Base-by-base conservation (phyloP, 2,329 filamentous ascomycete species). In the Didymella pomorum region DNA sequence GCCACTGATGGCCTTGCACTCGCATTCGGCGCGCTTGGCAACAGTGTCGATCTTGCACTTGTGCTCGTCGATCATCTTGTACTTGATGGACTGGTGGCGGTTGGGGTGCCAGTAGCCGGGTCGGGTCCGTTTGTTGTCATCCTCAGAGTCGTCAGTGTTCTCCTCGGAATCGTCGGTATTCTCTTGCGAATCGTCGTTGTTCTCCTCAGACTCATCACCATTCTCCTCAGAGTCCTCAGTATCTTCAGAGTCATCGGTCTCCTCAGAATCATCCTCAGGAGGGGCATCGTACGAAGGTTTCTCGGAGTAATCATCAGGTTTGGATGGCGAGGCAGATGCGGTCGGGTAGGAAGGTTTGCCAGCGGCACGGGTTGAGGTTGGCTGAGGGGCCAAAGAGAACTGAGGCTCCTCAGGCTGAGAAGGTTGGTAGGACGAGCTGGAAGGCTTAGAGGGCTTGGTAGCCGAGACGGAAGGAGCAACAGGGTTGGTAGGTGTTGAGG, bases 41-140 rank as follows among this genome's bases (percentile, higher is more conserved):
- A 56, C 59, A 31, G 43, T 65, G 65, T 66, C 48, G 35, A 71
- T 71, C 25, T 67, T 65, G 60, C 74, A 76, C 48, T 64, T 67
- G 59, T 70, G 71, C 42, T 70, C 71, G 18, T 72, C 65, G 16
- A 76, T 65, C 23, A 61, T 62, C 61, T 69, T 75, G 49, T 65
- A 62, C 16, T 60, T 60, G 45, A 28, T 44, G 18, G 46, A n/a
- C 52, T 60, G 46, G 57, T 60, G 42, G 35, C 52, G 51, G 46
- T 55, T 42, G 25, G 51, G 28, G 18, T 47, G 51, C 57, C 57
- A 60, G 26, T 35, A 43, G 9, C 52, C 41, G n/a, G 42, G 43
- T 18, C 31, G 26, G 6, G 44, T 43, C 47, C 51, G 52, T 42
- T 47, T 47, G 21, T 55, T 43, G 8, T 59, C 46, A n/a, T 43